Evolutionary conservation across 352 stramenopile species (phyloP).

Genomic region (Globisporangium ultimum): DNA sequence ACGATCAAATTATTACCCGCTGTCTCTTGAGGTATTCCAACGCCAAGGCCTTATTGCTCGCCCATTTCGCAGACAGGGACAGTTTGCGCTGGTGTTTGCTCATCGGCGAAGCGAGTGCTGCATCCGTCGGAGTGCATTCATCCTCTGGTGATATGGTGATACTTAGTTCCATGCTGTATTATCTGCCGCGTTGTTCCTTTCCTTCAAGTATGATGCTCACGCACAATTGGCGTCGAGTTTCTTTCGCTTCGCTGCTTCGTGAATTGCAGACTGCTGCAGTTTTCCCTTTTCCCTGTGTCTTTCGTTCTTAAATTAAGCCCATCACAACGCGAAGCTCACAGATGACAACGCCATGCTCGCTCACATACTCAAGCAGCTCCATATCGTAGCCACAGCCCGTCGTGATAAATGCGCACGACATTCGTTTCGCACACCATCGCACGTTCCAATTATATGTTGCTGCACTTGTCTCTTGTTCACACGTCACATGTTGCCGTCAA

Average conservation of each 20-base stretch:
- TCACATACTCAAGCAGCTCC: too few species aligned
- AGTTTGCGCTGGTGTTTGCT: slow-evolving; percentile 66
- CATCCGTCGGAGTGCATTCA: slow-evolving; percentile 11
- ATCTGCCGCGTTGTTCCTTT: neutral
- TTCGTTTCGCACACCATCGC: slow-evolving; percentile 2
- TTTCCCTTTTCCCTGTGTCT: neutral
- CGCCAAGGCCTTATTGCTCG: slow-evolving; percentile 63
- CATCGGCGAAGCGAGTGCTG: slow-evolving; percentile 46
- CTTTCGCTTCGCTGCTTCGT: slow-evolving; percentile 6
- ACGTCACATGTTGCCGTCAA: slow-evolving; percentile 33
- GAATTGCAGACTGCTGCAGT: slow-evolving; percentile 7
- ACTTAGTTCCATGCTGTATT: slow-evolving; percentile 36
- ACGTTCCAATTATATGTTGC: neutral
- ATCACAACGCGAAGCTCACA: neutral
- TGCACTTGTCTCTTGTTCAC: slow-evolving; percentile 18
- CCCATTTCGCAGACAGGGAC: slow-evolving; percentile 76
- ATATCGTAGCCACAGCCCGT: too few species aligned
- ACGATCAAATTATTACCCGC: slow-evolving; percentile 20
- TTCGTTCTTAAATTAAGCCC: slow-evolving; percentile 4
- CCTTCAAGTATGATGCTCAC: neutral
- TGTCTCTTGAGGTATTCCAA: slow-evolving; percentile 75
- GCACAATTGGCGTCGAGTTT: neutral
- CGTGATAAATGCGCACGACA: neutral
- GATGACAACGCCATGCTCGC: too few species aligned
- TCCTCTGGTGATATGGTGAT: slow-evolving; percentile 33